Percentiles rank a stretch among this genome's conserved stretches.
Evolutionary conservation across 1,139 yeast species (phyloP).

Genomic region (Kurtzmaniella quercitrusa): DNA sequence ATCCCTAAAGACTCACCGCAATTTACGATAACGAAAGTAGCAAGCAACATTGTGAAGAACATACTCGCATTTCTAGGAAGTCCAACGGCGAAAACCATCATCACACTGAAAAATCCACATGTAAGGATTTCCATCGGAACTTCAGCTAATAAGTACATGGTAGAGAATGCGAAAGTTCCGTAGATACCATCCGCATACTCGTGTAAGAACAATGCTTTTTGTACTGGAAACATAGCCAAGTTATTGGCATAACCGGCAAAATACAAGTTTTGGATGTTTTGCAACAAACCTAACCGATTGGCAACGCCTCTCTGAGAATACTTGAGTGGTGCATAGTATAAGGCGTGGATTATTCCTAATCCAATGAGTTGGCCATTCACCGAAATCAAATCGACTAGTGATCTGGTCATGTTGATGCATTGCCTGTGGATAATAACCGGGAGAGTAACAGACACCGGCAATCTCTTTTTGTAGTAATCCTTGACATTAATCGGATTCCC

Average conservation of each 20-base stretch:
- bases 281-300: conserved; percentile 71
- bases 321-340: conserved; percentile 69
- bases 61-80: conserved; percentile 64
- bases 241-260: conserved; percentile 80
- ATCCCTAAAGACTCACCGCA: conserved; percentile 86
- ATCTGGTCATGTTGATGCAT: conserved; percentile 48
- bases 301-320: conserved; percentile 53
- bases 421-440: conserved; percentile 30
- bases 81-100: conserved; percentile 68
- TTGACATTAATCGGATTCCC: conserved; percentile 14
- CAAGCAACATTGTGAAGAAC: conserved; percentile 62
- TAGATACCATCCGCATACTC: conserved; percentile 75
- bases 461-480: conserved; percentile 16
- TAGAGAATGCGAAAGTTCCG: conserved; percentile 61
- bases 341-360: conserved; percentile 60
- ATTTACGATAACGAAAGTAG: conserved; percentile 53
- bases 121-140: conserved; percentile 69
- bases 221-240: conserved; percentile 68
- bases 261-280: conserved; percentile 67
- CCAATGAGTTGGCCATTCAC: conserved; percentile 65
- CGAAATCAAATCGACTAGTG: conserved; percentile 60
- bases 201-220: conserved; percentile 70
- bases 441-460: conserved; percentile 24
- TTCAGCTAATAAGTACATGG: conserved; percentile 63
- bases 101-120: conserved; percentile 52